phyloP scores from a whole-genome alignment of 306 rosid genomes.

The Crataegus laevigata region DNA sequence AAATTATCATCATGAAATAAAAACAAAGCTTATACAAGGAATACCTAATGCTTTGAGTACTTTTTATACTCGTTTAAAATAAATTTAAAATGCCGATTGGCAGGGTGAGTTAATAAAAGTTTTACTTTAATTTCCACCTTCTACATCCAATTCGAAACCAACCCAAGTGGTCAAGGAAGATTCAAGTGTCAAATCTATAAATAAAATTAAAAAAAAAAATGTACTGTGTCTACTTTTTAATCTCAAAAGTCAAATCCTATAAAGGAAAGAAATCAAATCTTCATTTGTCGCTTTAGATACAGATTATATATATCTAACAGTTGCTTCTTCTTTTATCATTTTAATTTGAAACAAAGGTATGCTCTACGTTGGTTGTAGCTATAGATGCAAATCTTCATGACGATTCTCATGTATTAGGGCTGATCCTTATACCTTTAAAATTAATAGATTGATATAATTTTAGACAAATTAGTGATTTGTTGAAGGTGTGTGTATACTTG shows the following conservation, averaged over 20 bases:
- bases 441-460: too few species aligned
- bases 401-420: neutral
- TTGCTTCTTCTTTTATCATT: neutral
- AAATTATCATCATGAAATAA: too few species aligned
- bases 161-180: neutral
- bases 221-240: neutral
- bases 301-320: neutral
- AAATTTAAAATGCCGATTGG: neutral
- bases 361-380: too few species aligned
- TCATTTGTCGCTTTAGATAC: neutral
- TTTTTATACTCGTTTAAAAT: neutral
- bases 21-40: too few species aligned
- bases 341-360: neutral
- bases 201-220: neutral
- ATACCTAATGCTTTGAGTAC: neutral
- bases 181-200: neutral
- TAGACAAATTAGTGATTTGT: too few species aligned
- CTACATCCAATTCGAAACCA: neutral
- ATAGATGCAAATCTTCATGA: neutral
- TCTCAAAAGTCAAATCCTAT: neutral
- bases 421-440: too few species aligned
- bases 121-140: neutral
- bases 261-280: neutral
- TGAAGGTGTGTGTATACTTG: neutral
- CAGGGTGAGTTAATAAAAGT: neutral